These are phyloP conservation scores for Gardenia jasminoides DNA, from an alignment of 257 asterid species.

Conservation along the genomic window DNA sequence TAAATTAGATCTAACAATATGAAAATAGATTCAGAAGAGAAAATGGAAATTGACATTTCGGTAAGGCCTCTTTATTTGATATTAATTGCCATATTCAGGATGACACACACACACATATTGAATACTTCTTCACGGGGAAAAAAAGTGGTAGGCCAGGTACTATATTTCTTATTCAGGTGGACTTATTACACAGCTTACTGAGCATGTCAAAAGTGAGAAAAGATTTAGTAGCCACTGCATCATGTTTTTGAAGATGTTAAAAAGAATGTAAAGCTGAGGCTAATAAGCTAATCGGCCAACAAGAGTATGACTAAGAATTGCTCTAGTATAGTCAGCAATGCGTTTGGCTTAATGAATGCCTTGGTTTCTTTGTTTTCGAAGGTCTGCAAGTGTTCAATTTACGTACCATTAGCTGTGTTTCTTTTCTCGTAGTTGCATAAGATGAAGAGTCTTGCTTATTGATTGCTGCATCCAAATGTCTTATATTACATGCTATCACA, in stretches of 20 bases:
- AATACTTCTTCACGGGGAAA: not conserved
- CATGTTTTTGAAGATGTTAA: not conserved
- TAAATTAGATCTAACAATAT: not conserved
- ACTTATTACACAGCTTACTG: not conserved
- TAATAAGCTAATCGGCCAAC: not conserved
- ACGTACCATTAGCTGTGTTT: not conserved
- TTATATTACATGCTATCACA: not conserved
- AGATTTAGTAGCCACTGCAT: not conserved
- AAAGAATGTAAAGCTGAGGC: too few relatives aligned
- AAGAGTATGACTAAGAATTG: not conserved
- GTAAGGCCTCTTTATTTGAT: not conserved
- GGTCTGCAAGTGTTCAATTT: not conserved
- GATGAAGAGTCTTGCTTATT: not conserved
- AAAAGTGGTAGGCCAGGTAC: too few relatives aligned
- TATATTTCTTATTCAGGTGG: not conserved
- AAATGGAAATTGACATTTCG: not conserved
- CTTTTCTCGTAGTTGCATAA: not conserved
- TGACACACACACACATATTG: too few relatives aligned
- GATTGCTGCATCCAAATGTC: not conserved
- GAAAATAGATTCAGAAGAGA: not conserved
- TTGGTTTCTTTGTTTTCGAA: not conserved
- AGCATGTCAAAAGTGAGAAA: not conserved
- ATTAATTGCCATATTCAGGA: not conserved
- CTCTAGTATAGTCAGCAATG: not conserved
- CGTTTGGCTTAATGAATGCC: not conserved